Conservation (phyloP, 164 flowering plant species). For the Sextonia rubra region DNA sequence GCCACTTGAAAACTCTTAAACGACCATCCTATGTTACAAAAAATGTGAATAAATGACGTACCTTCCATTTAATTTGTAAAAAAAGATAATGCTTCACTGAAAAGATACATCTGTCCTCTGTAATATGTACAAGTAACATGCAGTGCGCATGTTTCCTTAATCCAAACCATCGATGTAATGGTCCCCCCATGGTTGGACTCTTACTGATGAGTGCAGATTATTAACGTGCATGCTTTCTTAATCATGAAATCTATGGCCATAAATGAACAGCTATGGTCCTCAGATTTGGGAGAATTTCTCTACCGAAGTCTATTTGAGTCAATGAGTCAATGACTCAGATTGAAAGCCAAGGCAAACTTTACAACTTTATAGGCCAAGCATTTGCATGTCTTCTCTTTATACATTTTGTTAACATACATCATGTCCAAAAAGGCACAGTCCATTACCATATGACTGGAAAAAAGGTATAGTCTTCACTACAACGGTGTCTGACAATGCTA, state of each 20-base stretch:
- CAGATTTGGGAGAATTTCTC: background rate
- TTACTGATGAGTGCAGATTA: background rate
- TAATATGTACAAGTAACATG: background rate
- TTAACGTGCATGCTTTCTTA: background rate
- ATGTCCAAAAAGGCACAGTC: too few relatives aligned
- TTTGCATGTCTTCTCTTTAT: background rate
- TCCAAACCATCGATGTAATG: background rate
- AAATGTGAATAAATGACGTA: conserved; percentile 24
- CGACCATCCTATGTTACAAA: conserved; percentile 86
- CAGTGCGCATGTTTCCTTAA: background rate
- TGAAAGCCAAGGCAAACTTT: background rate
- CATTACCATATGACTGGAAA: too few relatives aligned
- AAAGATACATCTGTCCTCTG: too few relatives aligned
- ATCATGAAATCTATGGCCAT: too few relatives aligned
- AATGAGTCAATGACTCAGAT: background rate
- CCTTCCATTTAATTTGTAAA: background rate
- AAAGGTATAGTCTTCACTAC: background rate
- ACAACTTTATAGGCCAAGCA: background rate
- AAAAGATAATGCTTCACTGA: too few relatives aligned
- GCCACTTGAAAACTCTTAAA: conserved; percentile 91
- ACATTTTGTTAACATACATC: background rate
- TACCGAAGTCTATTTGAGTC: background rate
- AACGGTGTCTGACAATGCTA: background rate
- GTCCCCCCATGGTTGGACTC: background rate
- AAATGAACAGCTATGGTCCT: too few relatives aligned